These are phyloP conservation scores for Oryza glumipatula DNA, from an alignment of 176 grass and related monocot species.

Conservation along the genomic window DNA sequence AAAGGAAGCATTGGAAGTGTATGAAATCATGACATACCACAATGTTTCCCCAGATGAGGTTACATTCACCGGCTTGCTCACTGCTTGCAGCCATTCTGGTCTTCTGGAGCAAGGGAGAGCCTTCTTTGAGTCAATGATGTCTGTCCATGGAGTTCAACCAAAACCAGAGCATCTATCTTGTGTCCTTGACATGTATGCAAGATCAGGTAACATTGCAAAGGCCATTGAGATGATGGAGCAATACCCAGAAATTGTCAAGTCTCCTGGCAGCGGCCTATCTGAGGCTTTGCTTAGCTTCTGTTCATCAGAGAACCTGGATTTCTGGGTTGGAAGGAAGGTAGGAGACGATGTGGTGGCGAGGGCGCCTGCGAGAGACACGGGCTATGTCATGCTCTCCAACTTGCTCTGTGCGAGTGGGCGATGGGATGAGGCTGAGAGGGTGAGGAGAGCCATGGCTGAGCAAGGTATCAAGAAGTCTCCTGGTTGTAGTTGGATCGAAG, in stretches of 20 bases:
- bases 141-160: slow-evolving; percentile 45
- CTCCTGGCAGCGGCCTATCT: neutral
- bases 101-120: slow-evolving; percentile 50
- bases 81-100: slow-evolving; percentile 67
- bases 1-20: slow-evolving; percentile 37
- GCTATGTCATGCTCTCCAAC: slow-evolving; percentile 72
- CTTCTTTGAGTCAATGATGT: slow-evolving; percentile 54
- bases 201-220: slow-evolving; percentile 46
- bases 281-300: slow-evolving; percentile 58
- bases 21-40: slow-evolving; percentile 40
- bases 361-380: slow-evolving; percentile 40
- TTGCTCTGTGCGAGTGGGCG: slow-evolving; percentile 47
- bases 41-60: slow-evolving; percentile 48
- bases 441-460: slow-evolving; percentile 61
- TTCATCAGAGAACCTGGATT: neutral
- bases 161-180: slow-evolving; percentile 58
- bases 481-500: slow-evolving; percentile 76
- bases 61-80: slow-evolving; percentile 59
- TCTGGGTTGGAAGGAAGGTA: slow-evolving; percentile 23
- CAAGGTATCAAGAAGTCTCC: slow-evolving; percentile 62
- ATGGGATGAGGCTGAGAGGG: slow-evolving; percentile 58
- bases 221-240: slow-evolving; percentile 30
- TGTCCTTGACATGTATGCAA: slow-evolving; percentile 63
- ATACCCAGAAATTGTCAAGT: neutral
- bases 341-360: slow-evolving; percentile 11